A percentile compares a stretch with the other conserved stretches of the same genome.
Evolutionary conservation across 2,329 filamentous ascomycete species (phyloP).

Genomic region (Pseudogymnoascus sp.): DNA sequence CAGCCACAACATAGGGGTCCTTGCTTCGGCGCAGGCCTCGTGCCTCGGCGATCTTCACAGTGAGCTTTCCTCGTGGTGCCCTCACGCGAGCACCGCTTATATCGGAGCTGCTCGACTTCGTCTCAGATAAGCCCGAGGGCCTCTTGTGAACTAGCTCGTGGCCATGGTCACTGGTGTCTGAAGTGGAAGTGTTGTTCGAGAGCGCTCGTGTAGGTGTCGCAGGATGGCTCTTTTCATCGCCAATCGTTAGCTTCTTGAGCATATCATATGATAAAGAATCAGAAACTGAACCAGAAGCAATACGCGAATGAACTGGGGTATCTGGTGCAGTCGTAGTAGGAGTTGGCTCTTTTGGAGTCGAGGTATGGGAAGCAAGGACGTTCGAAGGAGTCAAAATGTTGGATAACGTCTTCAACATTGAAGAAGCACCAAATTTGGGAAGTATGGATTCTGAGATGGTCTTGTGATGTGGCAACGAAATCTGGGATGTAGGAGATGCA

Average conservation of each 20-base stretch:
- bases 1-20: slow-evolving; percentile 91
- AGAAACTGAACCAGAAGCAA: slow-evolving; percentile 37
- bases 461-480: slow-evolving; percentile 28
- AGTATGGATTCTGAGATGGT: slow-evolving; percentile 38
- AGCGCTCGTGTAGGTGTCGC: slow-evolving; percentile 83
- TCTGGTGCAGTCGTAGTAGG: slow-evolving; percentile 44
- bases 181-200: slow-evolving; percentile 45
- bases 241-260: slow-evolving; percentile 84
- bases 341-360: slow-evolving; percentile 53
- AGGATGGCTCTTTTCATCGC: slow-evolving; percentile 80
- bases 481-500: background rate
- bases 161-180: slow-evolving; percentile 32
- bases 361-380: slow-evolving; percentile 61
- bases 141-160: slow-evolving; percentile 22
- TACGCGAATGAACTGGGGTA: slow-evolving; percentile 43
- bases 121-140: slow-evolving; percentile 35
- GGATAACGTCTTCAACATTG: slow-evolving; percentile 49
- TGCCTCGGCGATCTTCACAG: slow-evolving; percentile 81
- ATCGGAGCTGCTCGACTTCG: slow-evolving; percentile 24
- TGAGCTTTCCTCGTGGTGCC: slow-evolving; percentile 75
- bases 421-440: slow-evolving; percentile 36
- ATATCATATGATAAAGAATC: slow-evolving; percentile 58
- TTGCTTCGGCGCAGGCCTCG: slow-evolving; percentile 72
- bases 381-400: slow-evolving; percentile 54
- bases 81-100: slow-evolving; percentile 53